phyloP scores from a whole-genome alignment of 1,284 basidiomycete species.

The Fomitopsis palustris region DNA sequence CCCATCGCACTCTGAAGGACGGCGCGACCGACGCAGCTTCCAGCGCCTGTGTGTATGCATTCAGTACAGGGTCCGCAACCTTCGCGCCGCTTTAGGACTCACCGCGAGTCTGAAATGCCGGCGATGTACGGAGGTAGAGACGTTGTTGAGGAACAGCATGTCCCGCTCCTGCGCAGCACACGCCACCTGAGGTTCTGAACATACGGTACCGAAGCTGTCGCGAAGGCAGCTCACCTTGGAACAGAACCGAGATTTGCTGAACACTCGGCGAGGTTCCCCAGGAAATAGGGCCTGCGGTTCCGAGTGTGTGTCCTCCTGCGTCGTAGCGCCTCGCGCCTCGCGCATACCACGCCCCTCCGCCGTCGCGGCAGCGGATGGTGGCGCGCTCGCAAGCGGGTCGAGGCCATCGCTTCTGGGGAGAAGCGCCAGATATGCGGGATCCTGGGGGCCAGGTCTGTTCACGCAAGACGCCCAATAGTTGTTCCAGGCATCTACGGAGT shows the following conservation, averaged over 20 bases:
- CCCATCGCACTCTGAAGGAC: constrained; percentile 32
- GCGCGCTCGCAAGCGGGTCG: background rate
- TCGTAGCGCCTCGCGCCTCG: constrained; percentile 50
- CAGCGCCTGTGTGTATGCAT: constrained; percentile 31
- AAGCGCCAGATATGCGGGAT: constrained; percentile 7
- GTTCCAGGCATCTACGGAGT: constrained; percentile 27
- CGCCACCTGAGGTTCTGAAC: constrained; percentile 26
- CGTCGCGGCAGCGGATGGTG: background rate
- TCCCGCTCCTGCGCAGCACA: constrained; percentile 32
- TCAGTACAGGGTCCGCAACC: background rate
- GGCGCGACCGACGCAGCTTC: constrained; percentile 34
- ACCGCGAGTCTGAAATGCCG: constrained; percentile 36
- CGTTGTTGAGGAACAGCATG: constrained; percentile 23
- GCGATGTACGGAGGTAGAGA: constrained; percentile 32
- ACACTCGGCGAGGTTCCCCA: constrained; percentile 5
- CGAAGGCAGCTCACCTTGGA: background rate
- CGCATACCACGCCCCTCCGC: background rate
- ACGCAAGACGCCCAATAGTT: constrained; percentile 30
- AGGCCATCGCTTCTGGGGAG: background rate
- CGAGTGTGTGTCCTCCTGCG: constrained; percentile 84
- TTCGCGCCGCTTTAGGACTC: constrained; percentile 15
- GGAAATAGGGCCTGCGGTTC: background rate
- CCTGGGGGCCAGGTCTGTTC: constrained; percentile 24
- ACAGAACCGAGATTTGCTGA: constrained; percentile 4
- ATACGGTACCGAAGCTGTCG: background rate